phyloP scores from a whole-genome alignment of 306 rosid genomes.

The Argentina anserina region DNA sequence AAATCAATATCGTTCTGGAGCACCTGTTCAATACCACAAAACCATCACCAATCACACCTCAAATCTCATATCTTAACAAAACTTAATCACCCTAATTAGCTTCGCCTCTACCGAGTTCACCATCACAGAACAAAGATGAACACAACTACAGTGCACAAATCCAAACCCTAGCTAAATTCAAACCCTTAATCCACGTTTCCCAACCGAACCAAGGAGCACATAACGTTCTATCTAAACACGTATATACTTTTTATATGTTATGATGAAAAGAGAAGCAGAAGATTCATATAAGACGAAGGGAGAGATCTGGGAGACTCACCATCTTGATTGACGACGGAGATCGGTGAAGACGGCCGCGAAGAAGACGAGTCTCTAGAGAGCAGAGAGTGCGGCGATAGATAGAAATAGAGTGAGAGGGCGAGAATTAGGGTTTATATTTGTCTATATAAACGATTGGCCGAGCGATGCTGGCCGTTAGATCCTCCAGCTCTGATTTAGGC shows the following conservation, averaged over 20 bases:
- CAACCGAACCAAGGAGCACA: not conserved
- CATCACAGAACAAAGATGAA: not conserved
- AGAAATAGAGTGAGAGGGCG: not conserved
- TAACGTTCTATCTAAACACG: not conserved
- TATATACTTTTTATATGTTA: not conserved
- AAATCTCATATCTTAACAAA: not conserved
- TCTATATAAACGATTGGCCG: not conserved
- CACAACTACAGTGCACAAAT: not conserved
- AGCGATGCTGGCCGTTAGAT: slow-evolving; percentile 6
- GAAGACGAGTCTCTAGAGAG: not conserved
- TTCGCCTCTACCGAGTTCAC: not conserved
- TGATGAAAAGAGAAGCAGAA: not conserved
- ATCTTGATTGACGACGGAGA: slow-evolving; percentile 10
- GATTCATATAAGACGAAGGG: not conserved
- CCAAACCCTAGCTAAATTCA: not conserved
- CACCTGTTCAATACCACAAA: slow-evolving; percentile 28
- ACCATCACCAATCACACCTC: not conserved
- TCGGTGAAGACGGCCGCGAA: not conserved
- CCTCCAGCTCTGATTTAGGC: no score
- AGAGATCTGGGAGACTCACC: not conserved
- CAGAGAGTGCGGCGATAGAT: slow-evolving; percentile 5
- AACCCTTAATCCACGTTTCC: not conserved
- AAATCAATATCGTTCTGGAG: slow-evolving; percentile 57
- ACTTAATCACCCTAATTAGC: not conserved
- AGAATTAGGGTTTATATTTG: slow-evolving; percentile 6